Evolutionary conservation across 1,139 yeast species (phyloP).

Genomic region (Scheffersomyces titani): DNA sequence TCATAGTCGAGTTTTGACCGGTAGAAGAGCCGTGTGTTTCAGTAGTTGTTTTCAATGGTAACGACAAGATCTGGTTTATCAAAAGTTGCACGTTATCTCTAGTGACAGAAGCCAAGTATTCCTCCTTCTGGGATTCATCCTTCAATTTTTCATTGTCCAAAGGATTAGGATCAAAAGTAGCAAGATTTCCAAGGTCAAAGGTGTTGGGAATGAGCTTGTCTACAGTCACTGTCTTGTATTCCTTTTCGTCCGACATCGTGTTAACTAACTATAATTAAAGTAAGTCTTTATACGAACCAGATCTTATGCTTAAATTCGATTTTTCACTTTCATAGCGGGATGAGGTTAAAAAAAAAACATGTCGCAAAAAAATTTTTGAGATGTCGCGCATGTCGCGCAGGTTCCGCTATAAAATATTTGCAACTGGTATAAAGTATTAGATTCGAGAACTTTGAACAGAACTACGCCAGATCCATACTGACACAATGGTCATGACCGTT

Average conservation of each 20-base stretch:
- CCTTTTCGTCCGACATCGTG: constrained; percentile 27
- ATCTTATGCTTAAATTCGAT: not conserved
- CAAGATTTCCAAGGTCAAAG: constrained; percentile 83
- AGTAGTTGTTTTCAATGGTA: constrained; percentile 85
- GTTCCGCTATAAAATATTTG: not conserved
- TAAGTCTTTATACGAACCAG: not conserved
- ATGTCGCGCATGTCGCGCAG: constrained; percentile 1
- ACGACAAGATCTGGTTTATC: constrained; percentile 84
- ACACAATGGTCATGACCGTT: constrained; percentile 59
- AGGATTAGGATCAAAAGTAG: constrained; percentile 86
- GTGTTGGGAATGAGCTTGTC: constrained; percentile 85
- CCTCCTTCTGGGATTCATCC: constrained; percentile 58
- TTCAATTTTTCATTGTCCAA: constrained; percentile 60
- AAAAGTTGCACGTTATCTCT: constrained; percentile 92
- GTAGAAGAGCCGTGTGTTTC: constrained; percentile 64
- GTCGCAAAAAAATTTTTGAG: not conserved
- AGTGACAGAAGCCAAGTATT: constrained; percentile 63
- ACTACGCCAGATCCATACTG: constrained; percentile 63
- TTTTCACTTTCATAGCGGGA: not conserved
- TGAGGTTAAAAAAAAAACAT: not conserved
- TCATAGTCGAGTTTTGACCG: constrained; percentile 72
- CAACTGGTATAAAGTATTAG: not conserved
- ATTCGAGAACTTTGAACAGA: constrained; percentile 28
- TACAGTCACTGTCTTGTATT: constrained; percentile 73
- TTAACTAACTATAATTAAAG: not conserved